These are phyloP conservation scores for Fonsecaea pugnacius DNA, from an alignment of 2,329 filamentous ascomycete species.

Conservation along the genomic window DNA sequence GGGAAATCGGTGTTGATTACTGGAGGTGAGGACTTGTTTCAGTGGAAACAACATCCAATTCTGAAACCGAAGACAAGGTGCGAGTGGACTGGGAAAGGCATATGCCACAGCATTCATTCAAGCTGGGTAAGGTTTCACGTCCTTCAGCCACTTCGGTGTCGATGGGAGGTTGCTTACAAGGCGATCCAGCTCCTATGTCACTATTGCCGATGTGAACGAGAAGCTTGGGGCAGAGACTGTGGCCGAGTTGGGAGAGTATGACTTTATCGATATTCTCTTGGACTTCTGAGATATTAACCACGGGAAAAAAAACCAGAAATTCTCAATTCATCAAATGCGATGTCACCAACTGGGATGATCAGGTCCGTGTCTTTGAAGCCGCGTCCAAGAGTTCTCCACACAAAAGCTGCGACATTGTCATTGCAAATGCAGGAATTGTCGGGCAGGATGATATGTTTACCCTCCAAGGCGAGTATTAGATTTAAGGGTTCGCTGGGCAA, in stretches of 20 bases:
- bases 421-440: slow-evolving; percentile 55
- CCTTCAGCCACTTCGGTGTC: no score
- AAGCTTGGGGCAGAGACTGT: background rate
- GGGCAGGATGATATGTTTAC: slow-evolving; percentile 47
- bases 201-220: slow-evolving; percentile 7
- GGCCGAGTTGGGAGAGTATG: background rate
- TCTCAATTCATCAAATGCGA: slow-evolving; percentile 49
- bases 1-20: no score
- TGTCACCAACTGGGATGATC: slow-evolving; percentile 51
- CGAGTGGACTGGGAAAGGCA: no score
- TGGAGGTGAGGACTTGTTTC: background rate
- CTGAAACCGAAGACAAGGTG: background rate
- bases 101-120: no score
- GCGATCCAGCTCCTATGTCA: slow-evolving; percentile 5
- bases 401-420: slow-evolving; percentile 51
- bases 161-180: no score
- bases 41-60: background rate
- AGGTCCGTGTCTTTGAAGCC: slow-evolving; percentile 48
- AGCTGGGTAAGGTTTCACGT: no score
- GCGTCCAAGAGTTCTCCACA: slow-evolving; percentile 45
- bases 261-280: no score
- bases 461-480: slow-evolving; percentile 43
- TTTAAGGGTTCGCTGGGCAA: slow-evolving; percentile 5
- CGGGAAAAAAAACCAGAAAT: background rate
- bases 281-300: no score